Evolutionary conservation across 225 moss, liverwort and hornwort genomes (phyloP).

Genomic region (Polytrichum commune): DNA sequence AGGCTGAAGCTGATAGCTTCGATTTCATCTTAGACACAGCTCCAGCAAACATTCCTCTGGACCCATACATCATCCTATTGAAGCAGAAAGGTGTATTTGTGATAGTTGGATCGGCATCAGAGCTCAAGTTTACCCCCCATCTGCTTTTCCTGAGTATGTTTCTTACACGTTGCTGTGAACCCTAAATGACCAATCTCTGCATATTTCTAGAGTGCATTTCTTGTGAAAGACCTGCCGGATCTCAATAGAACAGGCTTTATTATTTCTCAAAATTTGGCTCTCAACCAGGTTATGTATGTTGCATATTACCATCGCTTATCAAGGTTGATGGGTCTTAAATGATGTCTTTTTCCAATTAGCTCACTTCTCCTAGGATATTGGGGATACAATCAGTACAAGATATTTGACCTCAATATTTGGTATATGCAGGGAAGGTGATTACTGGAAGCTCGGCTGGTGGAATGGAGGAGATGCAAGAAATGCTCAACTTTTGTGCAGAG

Average conservation of each 20-base stretch:
- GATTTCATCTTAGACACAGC: conserved; percentile 56
- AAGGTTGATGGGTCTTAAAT: no score
- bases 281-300: not conserved
- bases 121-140: conserved; percentile 27
- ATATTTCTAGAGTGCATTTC: not conserved
- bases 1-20: conserved; percentile 39
- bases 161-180: not conserved
- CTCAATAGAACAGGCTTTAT: no score
- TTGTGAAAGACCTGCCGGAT: not conserved
- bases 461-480: conserved; percentile 54
- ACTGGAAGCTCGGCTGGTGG: conserved; percentile 49
- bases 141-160: conserved; percentile 20
- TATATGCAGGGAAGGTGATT: conserved; percentile 28
- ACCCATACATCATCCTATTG: conserved; percentile 43
- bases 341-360: no score
- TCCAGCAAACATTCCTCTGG: conserved; percentile 32
- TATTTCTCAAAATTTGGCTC: no score
- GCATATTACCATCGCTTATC: not conserved
- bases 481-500: conserved; percentile 56
- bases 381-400: not conserved
- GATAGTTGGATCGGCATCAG: conserved; percentile 34
- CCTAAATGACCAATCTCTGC: no score
- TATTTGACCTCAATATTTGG: not conserved
- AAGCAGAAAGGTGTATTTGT: conserved; percentile 46
- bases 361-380: no score